phyloP scores from a whole-genome alignment of 352 stramenopile genomes.

The Phytopythium helicoides region DNA sequence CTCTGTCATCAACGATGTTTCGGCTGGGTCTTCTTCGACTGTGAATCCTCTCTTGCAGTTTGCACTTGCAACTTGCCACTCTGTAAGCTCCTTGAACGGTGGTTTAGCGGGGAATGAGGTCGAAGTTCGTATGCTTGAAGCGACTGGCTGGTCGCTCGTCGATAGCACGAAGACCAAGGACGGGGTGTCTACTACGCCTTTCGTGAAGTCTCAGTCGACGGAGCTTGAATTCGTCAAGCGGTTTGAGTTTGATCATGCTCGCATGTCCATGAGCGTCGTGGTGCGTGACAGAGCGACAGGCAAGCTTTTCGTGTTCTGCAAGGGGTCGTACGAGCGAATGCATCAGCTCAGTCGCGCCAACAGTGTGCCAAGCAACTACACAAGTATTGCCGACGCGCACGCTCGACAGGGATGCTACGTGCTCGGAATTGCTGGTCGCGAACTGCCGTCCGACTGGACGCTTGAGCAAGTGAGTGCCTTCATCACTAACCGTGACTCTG shows the following conservation, averaged over 20 bases:
- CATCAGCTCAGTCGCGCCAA: conserved; percentile 35
- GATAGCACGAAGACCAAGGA: conserved; percentile 15
- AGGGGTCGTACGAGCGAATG: conserved; percentile 79
- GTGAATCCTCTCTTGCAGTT: conserved; percentile 17
- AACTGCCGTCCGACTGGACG: conserved; percentile 30
- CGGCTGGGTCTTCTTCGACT: conserved; percentile 1
- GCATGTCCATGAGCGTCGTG: conserved; percentile 84
- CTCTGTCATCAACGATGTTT: conserved; percentile 14
- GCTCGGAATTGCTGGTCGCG: conserved; percentile 47
- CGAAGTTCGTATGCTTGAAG: conserved; percentile 68
- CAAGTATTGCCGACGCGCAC: conserved; percentile 17
- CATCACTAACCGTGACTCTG: conserved; percentile 53
- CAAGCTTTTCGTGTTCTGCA: conserved; percentile 60
- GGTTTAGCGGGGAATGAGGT: conserved; percentile 76
- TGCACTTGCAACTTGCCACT: conserved; percentile 67
- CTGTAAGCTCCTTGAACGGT: conserved; percentile 39
- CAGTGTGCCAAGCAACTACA: conserved; percentile 65
- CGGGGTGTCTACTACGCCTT: conserved; percentile 1
- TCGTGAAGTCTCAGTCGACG: conserved; percentile 15
- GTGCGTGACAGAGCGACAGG: conserved; percentile 37
- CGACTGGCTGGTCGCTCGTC: conserved; percentile 36
- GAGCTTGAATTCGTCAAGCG: conserved; percentile 66
- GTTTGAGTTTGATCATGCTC: conserved; percentile 85
- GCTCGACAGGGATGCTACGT: conserved; percentile 67
- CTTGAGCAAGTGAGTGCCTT: conserved; percentile 33